Evolutionary conservation across 371 early-diverging fungal genomes (phyloP).

Genomic region (Mortierella sp.): DNA sequence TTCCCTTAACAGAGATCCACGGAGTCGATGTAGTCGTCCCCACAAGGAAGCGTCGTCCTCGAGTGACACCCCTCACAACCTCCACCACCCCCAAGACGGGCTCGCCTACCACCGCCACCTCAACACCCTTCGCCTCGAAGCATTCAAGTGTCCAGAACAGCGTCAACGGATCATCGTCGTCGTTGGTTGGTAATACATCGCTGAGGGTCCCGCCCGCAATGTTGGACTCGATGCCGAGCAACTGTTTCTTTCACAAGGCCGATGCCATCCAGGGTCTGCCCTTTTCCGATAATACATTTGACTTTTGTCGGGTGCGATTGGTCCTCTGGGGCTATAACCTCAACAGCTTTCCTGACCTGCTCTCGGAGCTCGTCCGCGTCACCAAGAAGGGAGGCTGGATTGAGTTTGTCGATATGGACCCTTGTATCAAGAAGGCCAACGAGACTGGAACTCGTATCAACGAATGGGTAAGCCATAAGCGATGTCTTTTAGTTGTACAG

Average conservation of each 20-base stretch:
- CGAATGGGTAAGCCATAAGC: slow-evolving; percentile 59
- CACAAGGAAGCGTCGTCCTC: slow-evolving; percentile 35
- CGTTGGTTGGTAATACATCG: neutral
- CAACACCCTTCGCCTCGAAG: neutral
- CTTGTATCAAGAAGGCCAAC: slow-evolving; percentile 42
- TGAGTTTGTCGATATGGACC: slow-evolving; percentile 62
- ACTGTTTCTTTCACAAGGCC: slow-evolving; percentile 56
- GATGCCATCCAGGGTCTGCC: slow-evolving; percentile 52
- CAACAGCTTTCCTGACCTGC: slow-evolving; percentile 45
- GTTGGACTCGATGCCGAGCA: slow-evolving; percentile 47
- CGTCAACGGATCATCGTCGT: neutral
- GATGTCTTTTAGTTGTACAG: no score
- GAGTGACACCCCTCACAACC: neutral
- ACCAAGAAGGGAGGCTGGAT: slow-evolving; percentile 64
- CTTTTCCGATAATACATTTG: slow-evolving; percentile 57
- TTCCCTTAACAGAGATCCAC: slow-evolving; percentile 66
- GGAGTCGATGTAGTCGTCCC: slow-evolving; percentile 57
- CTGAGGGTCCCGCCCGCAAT: neutral
- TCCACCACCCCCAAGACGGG: neutral
- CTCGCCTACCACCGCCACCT: neutral
- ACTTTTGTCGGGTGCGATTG: slow-evolving; percentile 55
- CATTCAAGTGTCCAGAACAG: slow-evolving; percentile 7
- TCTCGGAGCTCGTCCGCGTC: slow-evolving; percentile 59
- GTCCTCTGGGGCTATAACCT: slow-evolving; percentile 50
- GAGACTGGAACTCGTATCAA: slow-evolving; percentile 49